Conservation (phyloP, 495 filamentous ascomycete species). For the Penicillium canariense region DNA sequence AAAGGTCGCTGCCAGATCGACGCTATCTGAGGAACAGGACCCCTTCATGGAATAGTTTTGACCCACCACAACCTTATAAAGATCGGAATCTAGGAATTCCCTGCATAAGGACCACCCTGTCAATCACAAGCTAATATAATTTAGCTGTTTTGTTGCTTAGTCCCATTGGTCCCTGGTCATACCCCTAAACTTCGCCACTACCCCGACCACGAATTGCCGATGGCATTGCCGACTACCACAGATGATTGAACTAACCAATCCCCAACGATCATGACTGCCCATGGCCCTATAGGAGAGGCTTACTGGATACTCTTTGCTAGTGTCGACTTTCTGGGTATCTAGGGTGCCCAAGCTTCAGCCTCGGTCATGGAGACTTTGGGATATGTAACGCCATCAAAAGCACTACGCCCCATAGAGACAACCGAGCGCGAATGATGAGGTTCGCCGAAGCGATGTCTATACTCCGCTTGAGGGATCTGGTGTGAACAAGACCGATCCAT, state of each 20-base stretch:
- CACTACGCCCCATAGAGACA: not conserved
- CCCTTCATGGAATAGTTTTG: not conserved
- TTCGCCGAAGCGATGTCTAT: constrained; percentile 14
- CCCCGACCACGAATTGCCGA: constrained; percentile 4
- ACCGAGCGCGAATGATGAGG: constrained; percentile 15
- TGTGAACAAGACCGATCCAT: constrained; percentile 24
- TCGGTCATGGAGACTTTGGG: not conserved
- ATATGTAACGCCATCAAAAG: not conserved
- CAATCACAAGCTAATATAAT: not conserved
- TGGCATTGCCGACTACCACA: not conserved
- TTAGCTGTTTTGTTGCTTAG: not conserved
- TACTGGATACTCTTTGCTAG: not conserved
- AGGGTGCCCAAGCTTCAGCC: constrained; percentile 1
- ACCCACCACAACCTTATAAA: no score
- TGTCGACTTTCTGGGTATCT: not conserved
- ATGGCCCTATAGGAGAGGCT: not conserved
- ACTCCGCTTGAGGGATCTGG: constrained; percentile 15
- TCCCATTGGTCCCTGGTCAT: not conserved
- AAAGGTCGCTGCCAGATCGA: not conserved
- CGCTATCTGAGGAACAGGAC: not conserved
- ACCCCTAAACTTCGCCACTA: not conserved
- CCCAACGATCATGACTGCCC: not conserved
- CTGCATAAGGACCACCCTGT: not conserved
- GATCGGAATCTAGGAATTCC: no score
- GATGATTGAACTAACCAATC: not conserved